Base-by-base conservation (phyloP, 768 basidiomycete genomes). In the Pseudohyphozyma bogoriensis region DNA sequence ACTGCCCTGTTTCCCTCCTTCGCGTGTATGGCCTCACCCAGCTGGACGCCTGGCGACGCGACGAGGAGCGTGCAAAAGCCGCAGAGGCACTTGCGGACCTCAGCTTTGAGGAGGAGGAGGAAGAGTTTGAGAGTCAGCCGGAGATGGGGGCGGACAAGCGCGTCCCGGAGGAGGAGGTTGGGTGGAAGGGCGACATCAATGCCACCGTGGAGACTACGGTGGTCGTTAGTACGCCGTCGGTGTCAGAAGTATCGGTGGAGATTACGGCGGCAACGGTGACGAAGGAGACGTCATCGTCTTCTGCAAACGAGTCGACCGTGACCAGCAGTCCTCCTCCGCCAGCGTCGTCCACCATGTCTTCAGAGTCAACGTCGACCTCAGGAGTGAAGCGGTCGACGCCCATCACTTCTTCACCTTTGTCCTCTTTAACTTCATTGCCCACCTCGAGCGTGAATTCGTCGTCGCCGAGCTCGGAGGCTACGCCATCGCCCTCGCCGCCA, bases 1-100 rank as follows among this genome's bases (percentile, higher is more conserved):
- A 91, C 72, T 99, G 95, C 70, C 95, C 95, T 0, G 79, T 97
- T 22, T 91, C 88, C 0, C 81, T 96, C 1, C 79, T 97, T 22
- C 84, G 90, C 32, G 90, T 95, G 1, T 97, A 91, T 63, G 95
- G 95, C 8, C 82, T 93, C 56, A 96, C 91, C 2, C 91, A 97
- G 75, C 83, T 97, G 64, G 92, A 97, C 63, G 83, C 91, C 68
- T 97, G 87, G 83, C 92, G 93, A 68, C 87, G 89, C 85, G 87
- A 89, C 46, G 66, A 69, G 58, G 47, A 58, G 35, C 57, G 56
- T 37, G 53, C 49, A 18, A 54, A 58, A 37, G 57, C 52, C 24
- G 20, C 60, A 24, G 61, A 57, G 13, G 65, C 60, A 26, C 49
- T 65, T 10, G 60, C 51, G 1, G 51, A 26, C 6, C 35, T 50